Conservation (phyloP, 345 rosid species). For the Brassica juncea region DNA sequence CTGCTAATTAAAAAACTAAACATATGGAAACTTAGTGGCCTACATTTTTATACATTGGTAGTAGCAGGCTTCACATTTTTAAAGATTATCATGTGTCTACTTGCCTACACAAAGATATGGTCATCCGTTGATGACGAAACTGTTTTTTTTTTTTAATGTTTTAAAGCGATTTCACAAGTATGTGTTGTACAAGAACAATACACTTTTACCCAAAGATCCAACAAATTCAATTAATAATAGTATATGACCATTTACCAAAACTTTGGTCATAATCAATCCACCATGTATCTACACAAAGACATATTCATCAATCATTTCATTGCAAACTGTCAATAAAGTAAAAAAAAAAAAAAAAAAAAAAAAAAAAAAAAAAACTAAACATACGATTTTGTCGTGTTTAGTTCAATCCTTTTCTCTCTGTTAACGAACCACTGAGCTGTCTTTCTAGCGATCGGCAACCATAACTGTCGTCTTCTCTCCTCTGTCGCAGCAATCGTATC, state of each 20-base stretch:
- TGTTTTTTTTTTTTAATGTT: too few relatives aligned
- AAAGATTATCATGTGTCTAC: background rate
- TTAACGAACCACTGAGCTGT: conserved; percentile 73
- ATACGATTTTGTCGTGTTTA: conserved; percentile 34
- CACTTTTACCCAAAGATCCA: background rate
- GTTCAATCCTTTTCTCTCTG: conserved; percentile 47
- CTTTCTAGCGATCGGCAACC: conserved; percentile 78
- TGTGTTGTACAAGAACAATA: background rate
- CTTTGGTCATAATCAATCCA: conserved; percentile 1
- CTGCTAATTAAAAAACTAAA: background rate
- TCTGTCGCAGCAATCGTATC: conserved; percentile 32
- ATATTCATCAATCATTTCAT: background rate
- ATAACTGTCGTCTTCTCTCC: conserved; percentile 54
- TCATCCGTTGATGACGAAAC: too few relatives aligned
- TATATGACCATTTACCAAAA: background rate
- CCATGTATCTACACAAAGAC: conserved; percentile 5
- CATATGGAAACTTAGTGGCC: conserved; percentile 2
- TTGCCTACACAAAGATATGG: too few relatives aligned
- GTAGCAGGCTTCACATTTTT: background rate
- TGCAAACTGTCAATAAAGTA: too few relatives aligned
- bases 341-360: background rate
- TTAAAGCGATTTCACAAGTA: too few relatives aligned
- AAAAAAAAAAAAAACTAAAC: conserved; percentile 36
- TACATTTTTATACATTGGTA: background rate
- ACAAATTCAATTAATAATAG: background rate